Evolutionary conservation across 2,329 filamentous ascomycete species (phyloP).

Genomic region (Conoideocrella luteorostrata): DNA sequence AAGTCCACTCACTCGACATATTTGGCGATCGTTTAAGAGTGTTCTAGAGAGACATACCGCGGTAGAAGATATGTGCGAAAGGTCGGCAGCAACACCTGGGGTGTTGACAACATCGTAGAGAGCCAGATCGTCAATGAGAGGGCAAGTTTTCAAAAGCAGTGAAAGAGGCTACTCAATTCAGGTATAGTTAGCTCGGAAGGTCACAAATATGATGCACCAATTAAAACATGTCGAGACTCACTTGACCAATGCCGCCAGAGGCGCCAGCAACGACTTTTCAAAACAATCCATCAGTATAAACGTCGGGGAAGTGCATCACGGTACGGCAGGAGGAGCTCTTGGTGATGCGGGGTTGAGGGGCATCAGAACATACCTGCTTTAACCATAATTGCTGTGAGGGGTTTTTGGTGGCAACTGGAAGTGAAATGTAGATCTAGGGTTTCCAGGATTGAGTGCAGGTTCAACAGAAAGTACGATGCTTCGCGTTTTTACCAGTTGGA

Average conservation of each 20-base stretch:
- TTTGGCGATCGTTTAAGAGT: neutral
- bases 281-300: slow-evolving; percentile 10
- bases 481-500: neutral
- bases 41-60: slow-evolving; percentile 49
- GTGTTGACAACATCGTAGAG: slow-evolving; percentile 99
- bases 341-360: slow-evolving; percentile 19
- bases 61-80: slow-evolving; percentile 92
- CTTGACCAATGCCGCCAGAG: slow-evolving; percentile 97
- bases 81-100: slow-evolving; percentile 88
- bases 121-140: slow-evolving; percentile 83
- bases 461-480: neutral
- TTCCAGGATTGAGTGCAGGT: neutral
- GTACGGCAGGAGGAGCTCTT: neutral
- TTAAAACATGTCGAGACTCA: slow-evolving; percentile 31
- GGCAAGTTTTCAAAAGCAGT: slow-evolving; percentile 86
- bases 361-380: slow-evolving; percentile 48
- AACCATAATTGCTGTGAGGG: slow-evolving; percentile 40
- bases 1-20: too few relatives aligned
- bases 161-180: slow-evolving; percentile 68
- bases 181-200: slow-evolving; percentile 15
- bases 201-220: neutral
- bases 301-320: slow-evolving; percentile 1
- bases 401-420: neutral
- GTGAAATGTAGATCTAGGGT: too few relatives aligned
- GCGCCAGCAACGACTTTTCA: slow-evolving; percentile 77